Percentiles rank a stretch among this genome's conserved stretches.
Evolutionary conservation across 345 rosid species (phyloP).

Genomic region (Salix koriyanagi): DNA sequence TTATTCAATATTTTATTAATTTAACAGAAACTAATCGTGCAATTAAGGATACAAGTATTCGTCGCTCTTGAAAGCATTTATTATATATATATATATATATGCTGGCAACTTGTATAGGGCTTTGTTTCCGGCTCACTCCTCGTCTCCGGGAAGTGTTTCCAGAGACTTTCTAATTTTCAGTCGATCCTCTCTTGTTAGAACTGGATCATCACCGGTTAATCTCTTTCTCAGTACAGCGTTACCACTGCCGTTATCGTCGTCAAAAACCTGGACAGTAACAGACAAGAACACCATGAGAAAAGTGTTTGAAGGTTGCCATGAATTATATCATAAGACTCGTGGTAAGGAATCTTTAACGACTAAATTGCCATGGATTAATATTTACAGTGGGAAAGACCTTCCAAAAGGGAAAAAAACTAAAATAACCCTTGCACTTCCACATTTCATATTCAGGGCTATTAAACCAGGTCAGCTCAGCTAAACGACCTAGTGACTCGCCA

Average conservation of each 20-base stretch:
- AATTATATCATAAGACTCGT: neutral
- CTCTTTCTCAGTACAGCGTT: constrained; percentile 45
- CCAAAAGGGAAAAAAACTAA: neutral
- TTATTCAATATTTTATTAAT: constrained; percentile 7
- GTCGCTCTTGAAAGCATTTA: neutral
- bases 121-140: constrained; percentile 18
- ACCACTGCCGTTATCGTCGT: constrained; percentile 36
- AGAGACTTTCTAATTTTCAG: constrained; percentile 51
- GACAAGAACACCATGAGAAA: neutral
- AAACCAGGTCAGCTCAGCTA: too few species aligned
- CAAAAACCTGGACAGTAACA: constrained; percentile 42
- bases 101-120: neutral
- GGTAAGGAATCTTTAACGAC: neutral
- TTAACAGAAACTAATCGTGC: neutral
- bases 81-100: constrained; percentile 9
- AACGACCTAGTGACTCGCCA: too few species aligned
- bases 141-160: constrained; percentile 43
- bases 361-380: neutral
- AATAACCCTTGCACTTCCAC: neutral
- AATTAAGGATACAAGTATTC: neutral
- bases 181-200: constrained; percentile 54
- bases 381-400: neutral
- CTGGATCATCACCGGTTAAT: constrained; percentile 53
- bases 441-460: neutral
- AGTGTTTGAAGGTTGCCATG: neutral